A percentile compares a stretch with the other conserved stretches of the same genome.
phyloP scores from a whole-genome alignment of 495 filamentous ascomycete genomes.

The Penicillium mononematosum region DNA sequence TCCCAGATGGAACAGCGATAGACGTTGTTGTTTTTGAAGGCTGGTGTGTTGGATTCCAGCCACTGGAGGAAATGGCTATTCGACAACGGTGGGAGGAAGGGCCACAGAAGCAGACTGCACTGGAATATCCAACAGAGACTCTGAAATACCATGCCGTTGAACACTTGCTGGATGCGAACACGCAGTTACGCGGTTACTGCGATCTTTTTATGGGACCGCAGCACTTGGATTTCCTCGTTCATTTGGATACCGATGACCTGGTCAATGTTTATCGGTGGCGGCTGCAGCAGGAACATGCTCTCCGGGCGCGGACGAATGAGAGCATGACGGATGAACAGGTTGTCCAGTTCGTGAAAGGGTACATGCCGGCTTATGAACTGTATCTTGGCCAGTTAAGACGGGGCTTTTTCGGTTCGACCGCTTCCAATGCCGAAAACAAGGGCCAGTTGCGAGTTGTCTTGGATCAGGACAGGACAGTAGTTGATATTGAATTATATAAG shows the following conservation, averaged over 20 bases:
- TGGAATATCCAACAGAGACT: constrained; percentile 11
- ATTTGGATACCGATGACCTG: constrained; percentile 20
- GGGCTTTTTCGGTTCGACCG: constrained; percentile 1
- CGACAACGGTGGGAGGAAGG: constrained; percentile 8
- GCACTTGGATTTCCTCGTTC: constrained; percentile 19
- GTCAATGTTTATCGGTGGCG: constrained; percentile 23
- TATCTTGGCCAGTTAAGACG: constrained; percentile 16
- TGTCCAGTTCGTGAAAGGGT: constrained; percentile 16
- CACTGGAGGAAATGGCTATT: constrained; percentile 7
- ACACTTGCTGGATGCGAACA: constrained; percentile 14
- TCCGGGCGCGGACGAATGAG: neutral
- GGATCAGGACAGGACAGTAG: constrained; percentile 12
- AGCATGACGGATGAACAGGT: constrained; percentile 21
- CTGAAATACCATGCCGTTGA: constrained; percentile 18
- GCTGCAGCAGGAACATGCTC: constrained; percentile 20
- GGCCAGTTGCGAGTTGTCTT: constrained; percentile 18
- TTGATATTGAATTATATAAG: neutral
- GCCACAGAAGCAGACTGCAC: neutral
- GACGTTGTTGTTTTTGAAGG: constrained; percentile 22
- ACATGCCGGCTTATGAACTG: constrained; percentile 24
- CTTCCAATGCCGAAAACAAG: neutral
- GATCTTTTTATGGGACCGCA: constrained; percentile 19
- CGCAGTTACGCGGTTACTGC: constrained; percentile 15
- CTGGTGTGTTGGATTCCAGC: constrained; percentile 24
- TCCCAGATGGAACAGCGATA: constrained; percentile 4